Percentiles rank a stretch among this genome's conserved stretches.
These are phyloP conservation scores for Candida patagonica DNA, from an alignment of 805 yeast species.

Conservation along the genomic window DNA sequence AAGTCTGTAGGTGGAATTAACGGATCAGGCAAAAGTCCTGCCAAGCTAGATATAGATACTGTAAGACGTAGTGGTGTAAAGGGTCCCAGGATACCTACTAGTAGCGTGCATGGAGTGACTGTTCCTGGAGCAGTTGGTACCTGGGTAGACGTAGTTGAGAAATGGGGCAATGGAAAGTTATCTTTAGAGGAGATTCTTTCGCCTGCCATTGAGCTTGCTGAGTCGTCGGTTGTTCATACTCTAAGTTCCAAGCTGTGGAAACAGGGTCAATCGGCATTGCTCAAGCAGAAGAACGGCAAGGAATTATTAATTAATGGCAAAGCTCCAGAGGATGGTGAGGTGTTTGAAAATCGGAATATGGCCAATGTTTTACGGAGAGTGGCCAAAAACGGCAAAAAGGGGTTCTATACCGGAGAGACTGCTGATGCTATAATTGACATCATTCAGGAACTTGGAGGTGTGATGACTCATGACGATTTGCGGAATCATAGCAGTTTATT, in stretches of 20 bases:
- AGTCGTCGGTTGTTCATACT: slow-evolving; percentile 57
- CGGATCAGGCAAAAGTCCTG: slow-evolving; percentile 68
- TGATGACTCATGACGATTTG: slow-evolving; percentile 48
- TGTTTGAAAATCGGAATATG: slow-evolving; percentile 41
- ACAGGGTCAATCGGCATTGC: slow-evolving; percentile 32
- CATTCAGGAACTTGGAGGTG: slow-evolving; percentile 45
- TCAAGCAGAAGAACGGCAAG: slow-evolving; percentile 24
- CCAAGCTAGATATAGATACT: slow-evolving; percentile 38
- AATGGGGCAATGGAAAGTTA: slow-evolving; percentile 67
- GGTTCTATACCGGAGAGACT: slow-evolving; percentile 61
- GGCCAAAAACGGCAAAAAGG: slow-evolving; percentile 50
- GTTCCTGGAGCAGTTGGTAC: slow-evolving; percentile 80
- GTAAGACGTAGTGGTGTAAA: slow-evolving; percentile 37
- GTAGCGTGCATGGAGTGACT: slow-evolving; percentile 51
- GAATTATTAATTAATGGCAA: slow-evolving; percentile 29
- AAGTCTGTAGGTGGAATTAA: slow-evolving; percentile 56
- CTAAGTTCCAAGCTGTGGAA: slow-evolving; percentile 47
- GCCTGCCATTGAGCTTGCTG: slow-evolving; percentile 48
- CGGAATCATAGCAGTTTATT: slow-evolving; percentile 47
- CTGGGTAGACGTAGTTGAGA: slow-evolving; percentile 60
- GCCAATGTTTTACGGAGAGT: slow-evolving; percentile 46
- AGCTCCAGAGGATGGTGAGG: slow-evolving; percentile 54
- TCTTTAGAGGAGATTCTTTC: slow-evolving; percentile 41
- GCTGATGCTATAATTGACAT: slow-evolving; percentile 56
- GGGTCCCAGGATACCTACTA: slow-evolving; percentile 40